Evolutionary conservation across 1,284 basidiomycete genomes (phyloP).

Genomic region (Ceratobasidium sp.): DNA sequence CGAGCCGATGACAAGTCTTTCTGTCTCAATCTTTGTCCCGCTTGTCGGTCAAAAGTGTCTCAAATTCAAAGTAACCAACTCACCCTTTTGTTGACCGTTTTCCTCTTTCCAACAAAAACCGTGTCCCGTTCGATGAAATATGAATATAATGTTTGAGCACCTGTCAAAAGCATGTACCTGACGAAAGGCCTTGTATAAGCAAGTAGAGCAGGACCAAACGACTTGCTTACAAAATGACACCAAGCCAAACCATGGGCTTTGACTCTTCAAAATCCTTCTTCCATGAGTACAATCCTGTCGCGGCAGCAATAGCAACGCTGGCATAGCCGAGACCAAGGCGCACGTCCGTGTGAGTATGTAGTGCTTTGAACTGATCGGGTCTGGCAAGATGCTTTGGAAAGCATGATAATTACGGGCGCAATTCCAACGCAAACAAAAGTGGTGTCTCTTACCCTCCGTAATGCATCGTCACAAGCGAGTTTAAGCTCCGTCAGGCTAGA

Average conservation of each 20-base stretch:
- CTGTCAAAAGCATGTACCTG: slow-evolving; percentile 76
- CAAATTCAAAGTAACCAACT: slow-evolving; percentile 43
- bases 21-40: slow-evolving; percentile 72
- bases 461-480: slow-evolving; percentile 86
- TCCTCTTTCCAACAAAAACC: slow-evolving; percentile 82
- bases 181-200: neutral
- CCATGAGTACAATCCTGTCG: slow-evolving; percentile 83
- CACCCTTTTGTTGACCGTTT: slow-evolving; percentile 81
- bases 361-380: slow-evolving; percentile 83
- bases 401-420: neutral
- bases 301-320: slow-evolving; percentile 77
- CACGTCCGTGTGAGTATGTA: slow-evolving; percentile 83
- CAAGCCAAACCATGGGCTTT: slow-evolving; percentile 78
- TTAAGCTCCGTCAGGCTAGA: slow-evolving; percentile 82
- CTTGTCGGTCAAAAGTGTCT: slow-evolving; percentile 9
- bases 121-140: slow-evolving; percentile 81
- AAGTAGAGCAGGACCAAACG: slow-evolving; percentile 15
- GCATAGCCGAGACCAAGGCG: slow-evolving; percentile 84
- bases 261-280: slow-evolving; percentile 85
- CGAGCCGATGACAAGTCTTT: slow-evolving; percentile 76
- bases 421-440: neutral
- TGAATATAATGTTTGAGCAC: slow-evolving; percentile 74
- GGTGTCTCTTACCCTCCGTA: slow-evolving; percentile 82
- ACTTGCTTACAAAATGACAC: slow-evolving; percentile 69
- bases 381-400: slow-evolving; percentile 72